Percentiles rank a stretch among this genome's conserved stretches.
These are phyloP conservation scores for Kwoniella botswanensis DNA, from an alignment of 768 basidiomycete species.

Conservation along the genomic window DNA sequence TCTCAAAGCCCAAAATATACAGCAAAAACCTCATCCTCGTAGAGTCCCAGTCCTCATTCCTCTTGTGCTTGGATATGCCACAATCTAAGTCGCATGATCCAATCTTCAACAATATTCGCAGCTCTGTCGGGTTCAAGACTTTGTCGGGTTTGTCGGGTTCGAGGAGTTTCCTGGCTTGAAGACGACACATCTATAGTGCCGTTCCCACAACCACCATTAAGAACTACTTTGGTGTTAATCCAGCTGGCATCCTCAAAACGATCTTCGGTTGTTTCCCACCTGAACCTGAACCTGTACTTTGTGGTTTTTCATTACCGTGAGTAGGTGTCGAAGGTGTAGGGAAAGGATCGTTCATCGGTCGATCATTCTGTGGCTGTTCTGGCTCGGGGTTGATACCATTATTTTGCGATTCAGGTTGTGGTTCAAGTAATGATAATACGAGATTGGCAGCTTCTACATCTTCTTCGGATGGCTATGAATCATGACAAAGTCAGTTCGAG, in stretches of 20 bases:
- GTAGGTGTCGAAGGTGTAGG: background rate
- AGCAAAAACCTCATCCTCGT: background rate
- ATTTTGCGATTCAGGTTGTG: background rate
- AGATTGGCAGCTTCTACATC: slow-evolving; percentile 46
- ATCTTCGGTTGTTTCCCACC: slow-evolving; percentile 20
- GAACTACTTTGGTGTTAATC: background rate
- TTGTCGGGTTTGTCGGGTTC: too few relatives aligned
- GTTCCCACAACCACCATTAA: background rate
- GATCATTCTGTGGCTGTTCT: background rate
- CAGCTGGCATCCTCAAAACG: slow-evolving; percentile 22
- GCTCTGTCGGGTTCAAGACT: too few relatives aligned
- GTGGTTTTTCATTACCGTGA: background rate
- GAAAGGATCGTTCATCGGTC: background rate
- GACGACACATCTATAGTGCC: too few relatives aligned
- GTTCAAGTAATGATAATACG: slow-evolving; percentile 22
- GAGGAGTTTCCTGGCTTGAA: too few relatives aligned
- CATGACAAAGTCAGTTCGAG: background rate
- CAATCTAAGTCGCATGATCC: too few relatives aligned
- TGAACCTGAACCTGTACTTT: background rate
- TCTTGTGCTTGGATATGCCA: too few relatives aligned
- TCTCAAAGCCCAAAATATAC: background rate
- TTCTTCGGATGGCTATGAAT: slow-evolving; percentile 13
- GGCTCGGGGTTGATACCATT: background rate
- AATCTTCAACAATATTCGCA: too few relatives aligned
- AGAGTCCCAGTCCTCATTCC: too few relatives aligned